Percentiles rank a stretch among this genome's conserved stretches.
phyloP scores from a whole-genome alignment of 805 yeast genomes.

The Yamadazyma phyllophila region DNA sequence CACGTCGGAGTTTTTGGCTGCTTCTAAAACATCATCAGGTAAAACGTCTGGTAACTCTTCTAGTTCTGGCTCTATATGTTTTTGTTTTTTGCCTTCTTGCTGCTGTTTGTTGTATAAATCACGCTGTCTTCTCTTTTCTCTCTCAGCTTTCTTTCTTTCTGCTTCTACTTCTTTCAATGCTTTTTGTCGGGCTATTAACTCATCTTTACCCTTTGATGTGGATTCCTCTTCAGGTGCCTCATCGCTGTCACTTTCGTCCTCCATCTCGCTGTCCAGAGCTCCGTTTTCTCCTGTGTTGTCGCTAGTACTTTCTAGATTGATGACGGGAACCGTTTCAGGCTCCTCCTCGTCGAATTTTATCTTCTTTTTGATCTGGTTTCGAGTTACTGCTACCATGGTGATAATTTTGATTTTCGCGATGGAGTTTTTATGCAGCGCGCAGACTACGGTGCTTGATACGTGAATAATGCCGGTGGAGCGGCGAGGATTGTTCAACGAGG shows the following conservation, averaged over 20 bases:
- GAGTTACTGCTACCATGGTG: constrained; percentile 8
- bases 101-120: constrained; percentile 34
- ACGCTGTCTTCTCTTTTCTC: constrained; percentile 35
- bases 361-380: constrained; percentile 10
- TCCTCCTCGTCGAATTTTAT: constrained; percentile 12
- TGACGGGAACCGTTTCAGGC: too few species aligned
- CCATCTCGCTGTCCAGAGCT: background rate
- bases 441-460: too few species aligned
- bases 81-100: constrained; percentile 26
- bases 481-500: too few species aligned
- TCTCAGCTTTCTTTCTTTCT: constrained; percentile 25
- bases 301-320: constrained; percentile 7
- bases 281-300: background rate
- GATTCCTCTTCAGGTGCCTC: constrained; percentile 48
- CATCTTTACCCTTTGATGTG: constrained; percentile 25
- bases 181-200: constrained; percentile 24
- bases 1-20: constrained; percentile 12
- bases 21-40: constrained; percentile 38
- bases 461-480: too few species aligned
- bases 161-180: constrained; percentile 21
- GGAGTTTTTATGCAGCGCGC: too few species aligned
- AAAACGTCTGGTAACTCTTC: constrained; percentile 38
- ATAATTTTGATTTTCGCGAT: background rate
- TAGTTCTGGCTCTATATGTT: constrained; percentile 12
- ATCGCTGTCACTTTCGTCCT: constrained; percentile 15